Conservation (phyloP, 441 rosid species). For the Populus hybrid region DNA sequence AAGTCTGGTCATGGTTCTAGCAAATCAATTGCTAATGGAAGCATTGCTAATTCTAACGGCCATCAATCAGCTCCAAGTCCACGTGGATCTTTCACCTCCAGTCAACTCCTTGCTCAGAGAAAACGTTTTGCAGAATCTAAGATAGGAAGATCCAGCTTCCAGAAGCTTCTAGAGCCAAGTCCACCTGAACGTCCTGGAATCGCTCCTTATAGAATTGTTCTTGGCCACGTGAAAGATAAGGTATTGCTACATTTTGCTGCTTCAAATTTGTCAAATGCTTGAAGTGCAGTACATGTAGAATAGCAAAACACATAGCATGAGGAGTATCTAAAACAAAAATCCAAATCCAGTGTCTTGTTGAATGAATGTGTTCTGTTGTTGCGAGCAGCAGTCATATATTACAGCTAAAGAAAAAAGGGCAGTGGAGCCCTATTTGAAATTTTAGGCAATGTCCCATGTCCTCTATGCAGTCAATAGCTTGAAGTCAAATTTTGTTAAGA, state of each 20-base stretch:
- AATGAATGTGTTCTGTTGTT: background rate
- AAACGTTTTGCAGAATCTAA: conserved; percentile 76
- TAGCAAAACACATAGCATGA: background rate
- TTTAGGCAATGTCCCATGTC: background rate
- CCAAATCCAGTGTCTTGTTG: background rate
- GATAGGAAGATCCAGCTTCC: conserved; percentile 90
- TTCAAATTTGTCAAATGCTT: conserved; percentile 10
- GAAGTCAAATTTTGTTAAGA: background rate
- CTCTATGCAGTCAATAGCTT: background rate
- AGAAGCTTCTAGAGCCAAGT: conserved; percentile 88
- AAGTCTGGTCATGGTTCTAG: conserved; percentile 20
- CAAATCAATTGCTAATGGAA: conserved; percentile 46
- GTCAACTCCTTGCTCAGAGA: conserved; percentile 61
- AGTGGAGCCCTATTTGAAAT: background rate
- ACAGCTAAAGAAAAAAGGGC: too few relatives aligned
- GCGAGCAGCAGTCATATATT: background rate
- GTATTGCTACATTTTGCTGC: conserved; percentile 32
- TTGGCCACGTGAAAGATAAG: conserved; percentile 91
- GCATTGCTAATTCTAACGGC: conserved; percentile 36
- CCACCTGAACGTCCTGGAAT: conserved; percentile 71
- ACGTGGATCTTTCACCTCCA: conserved; percentile 49
- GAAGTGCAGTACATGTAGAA: background rate
- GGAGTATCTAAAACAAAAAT: background rate
- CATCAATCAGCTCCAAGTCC: conserved; percentile 39
- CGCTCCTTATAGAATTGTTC: conserved; percentile 90